A percentile compares a stretch with the other conserved stretches of the same genome.
Evolutionary conservation across 2,329 filamentous ascomycete species (phyloP).

Genomic region (Aspergillus neoniger): DNA sequence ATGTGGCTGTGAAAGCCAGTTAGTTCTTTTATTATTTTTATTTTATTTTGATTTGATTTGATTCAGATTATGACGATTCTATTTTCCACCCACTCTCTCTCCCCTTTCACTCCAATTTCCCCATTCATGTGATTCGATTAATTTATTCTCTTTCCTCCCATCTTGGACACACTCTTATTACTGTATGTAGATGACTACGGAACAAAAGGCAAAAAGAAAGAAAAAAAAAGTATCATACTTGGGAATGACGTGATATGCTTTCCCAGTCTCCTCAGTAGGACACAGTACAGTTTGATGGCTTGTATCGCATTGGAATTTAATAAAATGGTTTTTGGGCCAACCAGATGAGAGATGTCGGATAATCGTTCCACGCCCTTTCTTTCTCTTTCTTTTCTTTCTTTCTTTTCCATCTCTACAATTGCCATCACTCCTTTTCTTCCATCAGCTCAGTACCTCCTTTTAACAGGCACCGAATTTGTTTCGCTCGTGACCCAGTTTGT

Average conservation of each 20-base stretch:
- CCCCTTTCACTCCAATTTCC: neutral
- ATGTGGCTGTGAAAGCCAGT: constrained; percentile 11
- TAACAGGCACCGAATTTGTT: neutral
- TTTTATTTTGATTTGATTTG: neutral
- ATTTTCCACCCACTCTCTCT: neutral
- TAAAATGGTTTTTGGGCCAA: neutral
- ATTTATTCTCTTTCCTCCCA: neutral
- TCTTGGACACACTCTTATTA: too few species aligned
- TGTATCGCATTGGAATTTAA: neutral
- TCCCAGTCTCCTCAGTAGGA: neutral
- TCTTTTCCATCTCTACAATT: neutral
- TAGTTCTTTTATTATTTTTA: neutral
- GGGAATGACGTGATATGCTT: neutral
- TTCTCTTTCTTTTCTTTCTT: neutral
- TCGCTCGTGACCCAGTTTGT: neutral
- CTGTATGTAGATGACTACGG: neutral
- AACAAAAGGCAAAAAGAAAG: too few species aligned
- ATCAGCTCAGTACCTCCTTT: neutral
- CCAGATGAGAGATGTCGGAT: neutral
- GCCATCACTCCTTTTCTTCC: neutral
- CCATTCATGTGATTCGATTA: neutral
- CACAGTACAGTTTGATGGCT: neutral
- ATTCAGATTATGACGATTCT: neutral
- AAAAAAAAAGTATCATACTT: neutral
- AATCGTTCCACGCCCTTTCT: neutral